Conservation (phyloP, 345 rosid species). For the Camelina hispida region DNA sequence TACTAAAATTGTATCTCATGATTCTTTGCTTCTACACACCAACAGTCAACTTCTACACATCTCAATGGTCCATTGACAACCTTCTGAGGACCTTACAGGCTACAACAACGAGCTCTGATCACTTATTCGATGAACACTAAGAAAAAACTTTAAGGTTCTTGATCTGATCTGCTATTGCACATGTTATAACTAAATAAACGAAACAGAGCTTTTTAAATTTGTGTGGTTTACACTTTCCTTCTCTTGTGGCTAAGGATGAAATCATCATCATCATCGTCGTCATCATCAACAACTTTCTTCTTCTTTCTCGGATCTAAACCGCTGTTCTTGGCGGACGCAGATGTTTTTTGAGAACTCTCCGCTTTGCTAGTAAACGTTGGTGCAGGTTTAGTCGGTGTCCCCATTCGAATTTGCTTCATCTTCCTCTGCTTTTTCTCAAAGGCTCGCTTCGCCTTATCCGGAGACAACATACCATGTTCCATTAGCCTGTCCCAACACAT, state of each 20-base stretch:
- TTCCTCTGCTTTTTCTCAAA: slow-evolving; percentile 86
- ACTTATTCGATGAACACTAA: neutral
- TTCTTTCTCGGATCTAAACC: slow-evolving; percentile 58
- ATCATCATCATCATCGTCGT: slow-evolving; percentile 55
- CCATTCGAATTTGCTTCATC: slow-evolving; percentile 74
- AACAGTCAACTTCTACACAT: neutral
- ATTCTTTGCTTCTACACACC: neutral
- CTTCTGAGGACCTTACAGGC: neutral
- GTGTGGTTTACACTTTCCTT: slow-evolving; percentile 64
- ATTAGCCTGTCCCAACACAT: slow-evolving; percentile 66
- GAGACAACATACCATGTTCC: slow-evolving; percentile 93
- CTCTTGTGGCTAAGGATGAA: slow-evolving; percentile 68
- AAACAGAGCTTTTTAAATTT: slow-evolving; percentile 1
- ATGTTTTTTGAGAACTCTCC: slow-evolving; percentile 70
- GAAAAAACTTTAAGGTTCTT: neutral
- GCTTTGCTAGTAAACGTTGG: slow-evolving; percentile 57
- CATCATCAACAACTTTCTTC: slow-evolving; percentile 61
- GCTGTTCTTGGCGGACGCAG: slow-evolving; percentile 48
- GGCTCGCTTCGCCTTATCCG: slow-evolving; percentile 74
- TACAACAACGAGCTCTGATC: neutral
- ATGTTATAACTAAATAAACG: neutral
- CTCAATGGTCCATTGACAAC: slow-evolving; percentile 14
- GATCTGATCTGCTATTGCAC: slow-evolving; percentile 3
- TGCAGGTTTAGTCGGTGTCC: slow-evolving; percentile 66
- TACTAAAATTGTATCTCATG: neutral